Base-by-base conservation (phyloP, 164 flowering plant genomes). In the Magnolia kwangsiensis region DNA sequence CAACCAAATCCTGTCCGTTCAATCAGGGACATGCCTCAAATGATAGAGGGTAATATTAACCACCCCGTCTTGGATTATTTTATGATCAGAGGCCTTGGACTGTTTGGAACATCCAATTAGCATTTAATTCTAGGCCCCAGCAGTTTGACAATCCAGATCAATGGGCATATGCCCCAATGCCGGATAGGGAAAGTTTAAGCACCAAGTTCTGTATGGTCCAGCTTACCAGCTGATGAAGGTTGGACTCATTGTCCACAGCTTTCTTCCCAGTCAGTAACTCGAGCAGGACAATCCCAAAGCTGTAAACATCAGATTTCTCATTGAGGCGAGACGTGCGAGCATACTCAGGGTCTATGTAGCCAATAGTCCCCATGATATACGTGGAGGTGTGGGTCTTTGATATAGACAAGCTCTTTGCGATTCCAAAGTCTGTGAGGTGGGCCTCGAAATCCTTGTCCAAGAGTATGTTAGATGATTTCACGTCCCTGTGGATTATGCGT, bases 281-380 rank as follows among this genome's bases (percentile, higher is more conserved):
- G 58, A 96, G 92, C 21, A 96, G 87, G 71, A 96, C 99, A 73
- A 96, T 86, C 16, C 98, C 99, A 79, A 79, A 96, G 76, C 99
- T 94, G 79, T 96, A 96, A 1, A 96, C 97, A 80, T 96, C 98
- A 7, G 99, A 96, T 82, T 96, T 96, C 83, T 96, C 99, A 18
- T 96, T 92, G 49, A 94, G 92, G n/a, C 96, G 92, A 11, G 98
- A 89, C 27, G 99, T 93, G 4, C 98, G 90, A 2, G 99, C 99
- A 85, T 96, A 96, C 81, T 96, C 99, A 0, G 99, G 99, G 74
- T 96, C 99, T 18, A 96, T 96, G 79, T 96, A 94, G 2, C 99
- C 99, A 74, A 96, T 94, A 55, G 99, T 96, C 16, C 99, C 99
- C 98, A 94, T 88, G 7, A 96, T 77, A 73, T 88, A 96, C 0